Evolutionary conservation across 2,329 filamentous ascomycete species (phyloP), one percentile per base, ranked within the genome.

Genomic region (Epichloe elymi): DNA sequence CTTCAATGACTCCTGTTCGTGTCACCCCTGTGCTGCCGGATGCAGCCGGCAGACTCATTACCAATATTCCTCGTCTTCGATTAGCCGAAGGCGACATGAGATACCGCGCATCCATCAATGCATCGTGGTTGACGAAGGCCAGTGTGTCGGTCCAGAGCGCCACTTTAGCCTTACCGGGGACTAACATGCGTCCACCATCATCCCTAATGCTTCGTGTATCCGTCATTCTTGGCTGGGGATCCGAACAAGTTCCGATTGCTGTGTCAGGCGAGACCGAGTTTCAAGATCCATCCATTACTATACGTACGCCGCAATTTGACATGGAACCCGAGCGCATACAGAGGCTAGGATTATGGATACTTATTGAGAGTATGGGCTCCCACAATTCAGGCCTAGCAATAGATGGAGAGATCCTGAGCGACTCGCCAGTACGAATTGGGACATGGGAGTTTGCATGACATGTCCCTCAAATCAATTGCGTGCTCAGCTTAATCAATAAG

Each of bases 311-410:
- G 14, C 83, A 91, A 56, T 75, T 94, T 48, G 84, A 94, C 66
- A 68, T 95, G 41, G 80, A 82, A 43, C 85, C 87, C 0, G 74
- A 71, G n/a, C 67, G 76, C 56, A 70, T 73, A 52, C 67, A 67
- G 33, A 67, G 67, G 10, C 76, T 77, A 19, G 82, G 82, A 17
- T 65, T 89, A 52, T 94, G 86, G 85, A 71, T 96, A 49, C 83
- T 95, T 5, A 71, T 96, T 41, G 89, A 96, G 67, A 77, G 85
- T 56, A 76, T 91, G 60, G 85, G 82, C n/a, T 77, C 75, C 11
- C 72, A 62, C 23, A 59, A 62, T 23, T 59, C 58, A 3, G 56
- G 61, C 2, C 64, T 69, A 23, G 65, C 70, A 51, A 75, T 86
- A 7, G 67, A 71, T 41, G 70, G 78, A 2, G 80, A 75, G 56